Conservation (phyloP, 2,329 filamentous ascomycete genomes). For the Aspergillus sp. region DNA sequence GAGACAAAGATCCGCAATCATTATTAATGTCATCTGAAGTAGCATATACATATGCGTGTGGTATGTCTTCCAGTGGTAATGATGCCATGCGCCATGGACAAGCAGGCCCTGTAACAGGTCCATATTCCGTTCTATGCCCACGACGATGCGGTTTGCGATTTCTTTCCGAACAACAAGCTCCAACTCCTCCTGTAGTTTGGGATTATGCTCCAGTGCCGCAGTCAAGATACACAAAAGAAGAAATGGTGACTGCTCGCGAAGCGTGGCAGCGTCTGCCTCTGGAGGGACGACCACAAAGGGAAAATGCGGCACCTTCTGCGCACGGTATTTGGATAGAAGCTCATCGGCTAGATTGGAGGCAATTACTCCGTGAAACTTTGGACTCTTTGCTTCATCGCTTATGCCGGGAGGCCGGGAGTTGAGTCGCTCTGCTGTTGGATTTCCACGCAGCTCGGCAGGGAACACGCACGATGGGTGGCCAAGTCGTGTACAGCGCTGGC, state of each 20-base stretch:
- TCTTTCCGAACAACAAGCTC: slow-evolving; percentile 1
- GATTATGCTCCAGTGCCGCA: slow-evolving; percentile 2
- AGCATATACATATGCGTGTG: slow-evolving; percentile 13
- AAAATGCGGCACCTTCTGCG: slow-evolving; percentile 13
- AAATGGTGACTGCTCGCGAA: slow-evolving; percentile 7
- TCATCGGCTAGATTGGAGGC: background rate
- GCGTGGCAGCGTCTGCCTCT: background rate
- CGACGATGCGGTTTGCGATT: slow-evolving; percentile 2
- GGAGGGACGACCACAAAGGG: slow-evolving; percentile 11
- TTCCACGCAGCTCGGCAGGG: background rate
- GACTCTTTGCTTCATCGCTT: background rate
- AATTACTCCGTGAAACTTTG: background rate
- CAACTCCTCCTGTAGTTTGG: background rate
- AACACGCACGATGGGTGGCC: slow-evolving; percentile 6
- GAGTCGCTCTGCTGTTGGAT: background rate
- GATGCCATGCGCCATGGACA: slow-evolving; percentile 14
- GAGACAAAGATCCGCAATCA: too few species aligned
- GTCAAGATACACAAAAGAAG: slow-evolving; percentile 8
- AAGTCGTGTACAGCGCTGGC: slow-evolving; percentile 14
- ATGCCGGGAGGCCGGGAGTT: background rate
- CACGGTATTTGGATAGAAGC: slow-evolving; percentile 9
- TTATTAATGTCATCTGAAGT: background rate
- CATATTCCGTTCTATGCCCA: slow-evolving; percentile 9
- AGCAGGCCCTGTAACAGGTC: slow-evolving; percentile 13
- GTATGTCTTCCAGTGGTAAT: slow-evolving; percentile 12